Base-by-base conservation (phyloP, 2,329 filamentous ascomycete genomes). In the Alternaria atra region DNA sequence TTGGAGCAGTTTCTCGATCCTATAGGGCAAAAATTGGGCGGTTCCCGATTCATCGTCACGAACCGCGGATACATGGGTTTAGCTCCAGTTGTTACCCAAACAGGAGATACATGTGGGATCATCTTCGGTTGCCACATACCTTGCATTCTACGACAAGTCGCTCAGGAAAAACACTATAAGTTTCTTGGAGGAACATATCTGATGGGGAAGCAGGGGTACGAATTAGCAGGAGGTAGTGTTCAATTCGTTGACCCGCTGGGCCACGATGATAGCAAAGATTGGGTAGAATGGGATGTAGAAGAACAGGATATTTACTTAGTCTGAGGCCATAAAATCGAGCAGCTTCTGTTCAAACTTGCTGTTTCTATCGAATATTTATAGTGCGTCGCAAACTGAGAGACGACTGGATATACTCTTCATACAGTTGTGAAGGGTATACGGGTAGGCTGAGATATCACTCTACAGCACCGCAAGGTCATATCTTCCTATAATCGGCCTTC, bases 191-290 rank as follows among this genome's bases (percentile, higher is more conserved):
- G 15, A 15, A 3, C n/a, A 1, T 17, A 6, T 20, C 3, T 57
- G 15, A 34, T 39, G 27, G 54, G 35, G 29, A 43, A 58, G 6
- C 13, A 37, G 13, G 10, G 8, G 6, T 5, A 17, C 15, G 15
- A 5, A 7, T 4, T 2, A 4, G 8, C 6, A 9, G 13, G 13
- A 5, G 13, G 17, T 4, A 10, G 46, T 55, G 4, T 5, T 2
- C 5, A 20, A 4, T 40, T 40, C n/a, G 1, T 2, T 2, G 1
- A 7, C 15, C 39, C 39, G 8, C n/a, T 66, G 10, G 63, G 65
- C 9, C 20, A 13, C 4, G 34, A 35, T 9, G 3, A 30, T 1
- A 66, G 65, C 44, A 66, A 64, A 55, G 63, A 66, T 1, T 68
- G 63, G 65, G 10, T 55, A 6, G 30, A 57, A 3, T 66, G 63